These are phyloP conservation scores for Epichloe baconii DNA, from an alignment of 2,329 filamentous ascomycete genomes.

Conservation along the genomic window DNA sequence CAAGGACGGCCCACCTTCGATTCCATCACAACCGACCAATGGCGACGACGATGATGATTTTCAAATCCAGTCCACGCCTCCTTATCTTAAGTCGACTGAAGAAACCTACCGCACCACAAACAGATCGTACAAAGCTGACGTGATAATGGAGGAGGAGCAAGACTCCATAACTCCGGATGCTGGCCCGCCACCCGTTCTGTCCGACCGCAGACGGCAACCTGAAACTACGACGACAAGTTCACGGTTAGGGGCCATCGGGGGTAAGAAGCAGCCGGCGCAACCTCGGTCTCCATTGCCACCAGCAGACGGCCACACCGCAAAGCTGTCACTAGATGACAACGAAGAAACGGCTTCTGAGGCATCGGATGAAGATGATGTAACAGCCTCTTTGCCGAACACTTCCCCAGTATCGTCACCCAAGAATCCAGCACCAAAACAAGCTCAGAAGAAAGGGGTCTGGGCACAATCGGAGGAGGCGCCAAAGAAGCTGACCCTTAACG, in stretches of 20 bases:
- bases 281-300: slow-evolving; percentile 10
- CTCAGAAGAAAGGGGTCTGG: slow-evolving; percentile 21
- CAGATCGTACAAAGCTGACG: slow-evolving; percentile 13
- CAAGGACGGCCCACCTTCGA: slow-evolving; percentile 4
- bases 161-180: slow-evolving; percentile 10
- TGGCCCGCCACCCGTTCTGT: slow-evolving; percentile 8
- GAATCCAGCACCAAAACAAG: neutral
- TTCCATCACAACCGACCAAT: slow-evolving; percentile 6
- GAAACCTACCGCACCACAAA: slow-evolving; percentile 9
- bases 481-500: slow-evolving; percentile 9
- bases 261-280: slow-evolving; percentile 17
- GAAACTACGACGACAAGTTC: slow-evolving; percentile 9
- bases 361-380: slow-evolving; percentile 19
- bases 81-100: slow-evolving; percentile 18
- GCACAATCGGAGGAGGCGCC: slow-evolving; percentile 27
- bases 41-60: slow-evolving; percentile 35
- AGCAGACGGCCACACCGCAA: slow-evolving; percentile 1
- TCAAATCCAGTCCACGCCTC: slow-evolving; percentile 36
- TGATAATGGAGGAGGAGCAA: slow-evolving; percentile 21
- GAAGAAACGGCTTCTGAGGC: slow-evolving; percentile 33
- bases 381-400: slow-evolving; percentile 11
- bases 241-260: slow-evolving; percentile 24
- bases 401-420: slow-evolving; percentile 13
- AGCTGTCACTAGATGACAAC: slow-evolving; percentile 11
- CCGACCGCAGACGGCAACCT: slow-evolving; percentile 8